Conservation (phyloP, 495 filamentous ascomycete genomes). For the Aspergillus nanangensis region DNA sequence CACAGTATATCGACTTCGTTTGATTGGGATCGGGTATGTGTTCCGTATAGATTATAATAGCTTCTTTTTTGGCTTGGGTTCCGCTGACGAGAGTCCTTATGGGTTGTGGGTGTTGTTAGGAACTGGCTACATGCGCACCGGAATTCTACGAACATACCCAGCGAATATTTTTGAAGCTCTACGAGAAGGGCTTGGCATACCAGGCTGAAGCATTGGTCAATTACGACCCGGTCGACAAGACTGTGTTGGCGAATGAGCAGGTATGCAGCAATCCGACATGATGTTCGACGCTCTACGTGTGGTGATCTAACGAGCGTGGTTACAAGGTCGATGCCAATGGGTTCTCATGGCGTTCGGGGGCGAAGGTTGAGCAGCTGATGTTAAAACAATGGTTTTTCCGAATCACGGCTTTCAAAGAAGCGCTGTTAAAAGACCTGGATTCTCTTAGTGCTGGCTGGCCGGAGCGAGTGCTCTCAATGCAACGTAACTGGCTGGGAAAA, state of each 20-base stretch:
- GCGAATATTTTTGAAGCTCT: constrained; percentile 71
- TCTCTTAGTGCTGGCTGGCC: constrained; percentile 67
- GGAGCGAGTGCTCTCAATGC: constrained; percentile 75
- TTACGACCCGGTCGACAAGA: constrained; percentile 86
- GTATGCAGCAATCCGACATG: constrained; percentile 11
- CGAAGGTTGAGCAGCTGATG: constrained; percentile 72
- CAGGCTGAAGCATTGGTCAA: constrained; percentile 78
- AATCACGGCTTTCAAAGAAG: constrained; percentile 72
- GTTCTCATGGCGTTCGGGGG: constrained; percentile 82
- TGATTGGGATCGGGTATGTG: constrained; percentile 73
- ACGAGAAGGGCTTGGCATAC: constrained; percentile 69
- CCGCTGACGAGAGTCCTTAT: constrained; percentile 2
- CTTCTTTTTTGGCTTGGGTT: neutral
- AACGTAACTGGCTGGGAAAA: constrained; percentile 84
- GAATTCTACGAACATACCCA: constrained; percentile 88
- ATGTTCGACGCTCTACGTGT: neutral
- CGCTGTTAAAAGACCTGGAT: constrained; percentile 69
- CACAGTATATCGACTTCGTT: constrained; percentile 70
- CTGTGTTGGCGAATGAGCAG: constrained; percentile 87
- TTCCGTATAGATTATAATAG: neutral
- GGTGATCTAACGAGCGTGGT: constrained; percentile 6
- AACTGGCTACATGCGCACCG: constrained; percentile 77
- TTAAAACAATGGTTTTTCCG: constrained; percentile 89
- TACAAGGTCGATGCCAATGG: constrained; percentile 70
- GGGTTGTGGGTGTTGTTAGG: constrained; percentile 41